phyloP scores from a whole-genome alignment of 306 rosid species.

The Urtica urens region DNA sequence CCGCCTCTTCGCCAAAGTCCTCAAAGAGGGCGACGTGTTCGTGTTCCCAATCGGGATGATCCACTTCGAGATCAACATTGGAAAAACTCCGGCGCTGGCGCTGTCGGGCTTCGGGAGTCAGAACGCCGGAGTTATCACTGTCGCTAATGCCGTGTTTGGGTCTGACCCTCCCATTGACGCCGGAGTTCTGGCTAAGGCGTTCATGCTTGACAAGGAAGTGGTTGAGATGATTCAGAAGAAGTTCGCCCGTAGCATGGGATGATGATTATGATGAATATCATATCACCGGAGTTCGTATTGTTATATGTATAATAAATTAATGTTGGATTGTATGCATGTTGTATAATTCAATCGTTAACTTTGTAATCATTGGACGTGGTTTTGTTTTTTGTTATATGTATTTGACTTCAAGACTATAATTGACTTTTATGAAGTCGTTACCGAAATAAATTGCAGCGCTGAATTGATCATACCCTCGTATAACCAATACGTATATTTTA shows the following conservation, averaged over 20 bases:
- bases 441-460: no score
- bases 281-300: no score
- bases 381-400: no score
- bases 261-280: no score
- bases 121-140: neutral
- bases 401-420: no score
- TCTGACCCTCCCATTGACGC: slow-evolving; percentile 21
- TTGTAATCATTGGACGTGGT: no score
- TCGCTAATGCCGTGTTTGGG: slow-evolving; percentile 28
- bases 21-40: slow-evolving; percentile 9
- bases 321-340: no score
- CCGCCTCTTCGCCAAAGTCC: neutral
- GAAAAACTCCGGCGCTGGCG: slow-evolving; percentile 7
- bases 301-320: no score
- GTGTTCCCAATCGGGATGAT: slow-evolving; percentile 9
- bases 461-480: no score
- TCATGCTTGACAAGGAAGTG: slow-evolving; percentile 18
- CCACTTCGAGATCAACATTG: slow-evolving; percentile 25
- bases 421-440: no score
- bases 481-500: no score
- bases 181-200: slow-evolving; percentile 29
- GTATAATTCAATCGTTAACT: no score
- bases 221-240: slow-evolving; percentile 23
- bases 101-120: slow-evolving; percentile 3
- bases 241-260: slow-evolving; percentile 3